Base-by-base conservation (phyloP, 305 asterid genomes). In the Fraxinus paxiana region DNA sequence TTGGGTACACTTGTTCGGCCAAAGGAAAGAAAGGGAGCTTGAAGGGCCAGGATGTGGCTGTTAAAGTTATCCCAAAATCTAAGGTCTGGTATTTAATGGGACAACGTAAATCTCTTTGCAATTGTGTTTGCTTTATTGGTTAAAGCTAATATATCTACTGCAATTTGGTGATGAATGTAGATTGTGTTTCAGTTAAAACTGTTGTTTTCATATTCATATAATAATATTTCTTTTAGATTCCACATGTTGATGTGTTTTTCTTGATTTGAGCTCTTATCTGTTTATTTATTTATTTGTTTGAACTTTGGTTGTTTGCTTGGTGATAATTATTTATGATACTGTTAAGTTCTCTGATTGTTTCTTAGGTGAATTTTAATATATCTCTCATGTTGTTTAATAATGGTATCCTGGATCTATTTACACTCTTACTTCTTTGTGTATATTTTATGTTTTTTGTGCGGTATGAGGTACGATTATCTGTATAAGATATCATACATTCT, bases 1-100 rank as follows among this genome's bases (percentile, higher is more conserved):
- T 92, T 83, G 97, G 97, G 43, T 92, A 87, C 83, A 90, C 97
- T 85, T 90, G 92, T 85, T 84, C 88, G 20, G 97, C 89, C 46
- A 86, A 59, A 80, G 94, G 91, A 43, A 92, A 87, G 83, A 92
- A 85, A 72, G 94, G 35, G 34, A 48, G 59, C 20, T 48, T 48
- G 59, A 48, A 48, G 59, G 59, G 59, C 5, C 18, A 48, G 59
- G 20, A 48, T 15, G 59, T 15, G 7, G 20, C 54, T 43, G 17
- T 43, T 43, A 43, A 43, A 89, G 94, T 95, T 80, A 90, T 95
- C 82, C 95, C 97, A 2, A 92, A 95, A 88, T 88, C 94, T 20
- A 91, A 95, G 98, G 98, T 91, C 35, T 77, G 22, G 4, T 84
- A 84, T 80, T 75, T 48, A 46, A 71, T 83, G 48, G 84, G 80